Conservation (phyloP, 2,329 filamentous ascomycete genomes). For the Penicillium sp. region DNA sequence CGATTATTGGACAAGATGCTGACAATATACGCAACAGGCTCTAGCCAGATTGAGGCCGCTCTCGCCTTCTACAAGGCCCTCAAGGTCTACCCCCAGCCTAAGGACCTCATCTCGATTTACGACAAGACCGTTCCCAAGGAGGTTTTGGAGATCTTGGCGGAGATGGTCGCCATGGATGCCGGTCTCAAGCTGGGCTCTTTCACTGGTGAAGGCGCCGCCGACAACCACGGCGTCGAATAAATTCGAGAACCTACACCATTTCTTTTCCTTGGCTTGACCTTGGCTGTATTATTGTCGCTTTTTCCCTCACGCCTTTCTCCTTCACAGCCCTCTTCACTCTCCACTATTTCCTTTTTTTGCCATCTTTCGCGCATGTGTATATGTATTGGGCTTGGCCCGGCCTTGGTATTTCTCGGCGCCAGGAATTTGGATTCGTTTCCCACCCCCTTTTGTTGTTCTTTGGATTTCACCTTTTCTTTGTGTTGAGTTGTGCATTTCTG, state of each 20-base stretch:
- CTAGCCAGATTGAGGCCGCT: slow-evolving; percentile 71
- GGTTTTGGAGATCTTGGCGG: slow-evolving; percentile 90
- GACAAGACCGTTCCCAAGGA: slow-evolving; percentile 98
- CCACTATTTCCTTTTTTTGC: slow-evolving; percentile 21
- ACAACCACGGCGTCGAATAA: slow-evolving; percentile 42
- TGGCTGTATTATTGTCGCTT: slow-evolving; percentile 16
- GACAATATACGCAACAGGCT: slow-evolving; percentile 28
- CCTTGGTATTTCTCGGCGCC: slow-evolving; percentile 38
- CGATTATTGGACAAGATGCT: neutral
- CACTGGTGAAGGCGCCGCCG: slow-evolving; percentile 34
- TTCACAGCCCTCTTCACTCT: slow-evolving; percentile 15
- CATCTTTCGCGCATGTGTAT: slow-evolving; percentile 27
- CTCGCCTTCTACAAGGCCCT: slow-evolving; percentile 97
- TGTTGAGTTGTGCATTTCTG: neutral
- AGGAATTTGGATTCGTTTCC: slow-evolving; percentile 26
- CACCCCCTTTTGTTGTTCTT: neutral
- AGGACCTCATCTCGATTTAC: slow-evolving; percentile 93
- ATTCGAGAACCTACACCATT: neutral
- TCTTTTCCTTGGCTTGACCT: slow-evolving; percentile 6
- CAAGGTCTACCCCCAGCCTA: slow-evolving; percentile 94
- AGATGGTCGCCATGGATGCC: slow-evolving; percentile 95
- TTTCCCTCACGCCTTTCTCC: slow-evolving; percentile 19
- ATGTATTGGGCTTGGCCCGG: slow-evolving; percentile 36
- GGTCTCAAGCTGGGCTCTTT: slow-evolving; percentile 62
- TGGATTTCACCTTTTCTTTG: neutral